These are phyloP conservation scores for Aspergillus sclerotiicarbonarius DNA, from an alignment of 495 filamentous ascomycete genomes.

Conservation along the genomic window DNA sequence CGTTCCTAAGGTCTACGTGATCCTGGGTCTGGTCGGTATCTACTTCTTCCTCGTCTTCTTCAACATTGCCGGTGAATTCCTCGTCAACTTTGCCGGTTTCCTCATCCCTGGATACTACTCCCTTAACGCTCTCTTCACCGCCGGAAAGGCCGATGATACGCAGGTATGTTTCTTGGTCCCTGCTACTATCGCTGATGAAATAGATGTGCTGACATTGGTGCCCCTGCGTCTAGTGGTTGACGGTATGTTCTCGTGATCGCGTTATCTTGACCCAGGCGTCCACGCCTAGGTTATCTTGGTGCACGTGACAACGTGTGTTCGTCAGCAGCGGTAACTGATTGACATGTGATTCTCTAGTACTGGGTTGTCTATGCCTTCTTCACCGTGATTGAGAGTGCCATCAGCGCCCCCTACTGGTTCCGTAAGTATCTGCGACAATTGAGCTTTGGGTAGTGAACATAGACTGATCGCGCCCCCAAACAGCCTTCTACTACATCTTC, in stretches of 20 bases:
- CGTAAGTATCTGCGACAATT: conserved; percentile 49
- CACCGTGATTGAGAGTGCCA: conserved; percentile 86
- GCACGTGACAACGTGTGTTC: conserved; percentile 16
- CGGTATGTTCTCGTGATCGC: conserved; percentile 51
- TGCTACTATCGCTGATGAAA: background rate
- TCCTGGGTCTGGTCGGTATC: conserved; percentile 77
- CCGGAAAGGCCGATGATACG: conserved; percentile 81
- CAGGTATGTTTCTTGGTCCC: conserved; percentile 55
- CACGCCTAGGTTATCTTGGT: background rate
- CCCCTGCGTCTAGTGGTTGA: conserved; percentile 56
- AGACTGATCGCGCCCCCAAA: conserved; percentile 12
- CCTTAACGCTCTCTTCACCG: conserved; percentile 81
- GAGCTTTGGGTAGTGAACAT: background rate
- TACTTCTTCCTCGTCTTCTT: conserved; percentile 99
- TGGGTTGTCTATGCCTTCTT: conserved; percentile 96
- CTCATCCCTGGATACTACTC: conserved; percentile 95
- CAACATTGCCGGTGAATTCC: conserved; percentile 95
- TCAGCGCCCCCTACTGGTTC: conserved; percentile 98
- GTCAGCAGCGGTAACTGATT: conserved; percentile 15
- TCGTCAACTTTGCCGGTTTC: conserved; percentile 96
- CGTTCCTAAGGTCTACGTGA: conserved; percentile 92
- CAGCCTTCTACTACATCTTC: conserved; percentile 99
- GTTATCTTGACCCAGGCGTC: conserved; percentile 6
- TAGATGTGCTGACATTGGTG: conserved; percentile 11
- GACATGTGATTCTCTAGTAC: conserved; percentile 59